Evolutionary conservation across 2,329 filamentous ascomycete genomes (phyloP), one percentile per base, ranked within the genome.

Genomic region (Aspergillus texensis): DNA sequence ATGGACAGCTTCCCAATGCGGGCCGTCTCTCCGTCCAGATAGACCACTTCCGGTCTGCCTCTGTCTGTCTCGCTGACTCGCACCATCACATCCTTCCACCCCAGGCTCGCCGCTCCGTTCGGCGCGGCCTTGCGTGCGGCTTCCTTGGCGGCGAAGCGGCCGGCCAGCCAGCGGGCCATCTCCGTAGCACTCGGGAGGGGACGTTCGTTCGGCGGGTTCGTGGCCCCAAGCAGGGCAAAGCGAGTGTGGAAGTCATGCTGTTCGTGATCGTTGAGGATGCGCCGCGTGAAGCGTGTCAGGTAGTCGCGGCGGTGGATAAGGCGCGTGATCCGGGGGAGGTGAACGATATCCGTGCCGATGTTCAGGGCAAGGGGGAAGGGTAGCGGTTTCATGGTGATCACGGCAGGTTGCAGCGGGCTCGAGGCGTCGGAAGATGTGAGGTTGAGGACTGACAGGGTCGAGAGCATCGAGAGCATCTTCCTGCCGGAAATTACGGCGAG

Each of bases 331-430:
- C 93, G 88, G 0, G 83, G 78, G 62, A 93, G 85, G 62, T 84
- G 84, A 76, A 91, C 93, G 62, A 96, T 90, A 74, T 96, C 93
- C 55, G 87, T 94, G 62, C 93, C 93, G 58, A 96, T 81, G 56
- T 84, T 84, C 16, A 94, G 73, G 1, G 88, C 82, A n/a, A 88
- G 82, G 1, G 89, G 89, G 70, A 94, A 92, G 0, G 76, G 77
- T 8, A 69, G 60, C 4, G 70, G 69, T 66, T 75, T 78, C 77
- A 79, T 79, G 57, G 41, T 41, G 50, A 14, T n/a, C 14, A 14
- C 39, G 28, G 24, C 21, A 26, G 26, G 8, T 41, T 48, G 32
- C 10, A 57, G 52, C n/a, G 6, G 12, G 6, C 21, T 56, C 30
- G 24, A 9, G 21, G 26, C 19, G 36, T 30, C 16, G 24, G n/a